These are phyloP conservation scores for Aspergillus saccharolyticus DNA, from an alignment of 495 filamentous ascomycete genomes.

Conservation along the genomic window DNA sequence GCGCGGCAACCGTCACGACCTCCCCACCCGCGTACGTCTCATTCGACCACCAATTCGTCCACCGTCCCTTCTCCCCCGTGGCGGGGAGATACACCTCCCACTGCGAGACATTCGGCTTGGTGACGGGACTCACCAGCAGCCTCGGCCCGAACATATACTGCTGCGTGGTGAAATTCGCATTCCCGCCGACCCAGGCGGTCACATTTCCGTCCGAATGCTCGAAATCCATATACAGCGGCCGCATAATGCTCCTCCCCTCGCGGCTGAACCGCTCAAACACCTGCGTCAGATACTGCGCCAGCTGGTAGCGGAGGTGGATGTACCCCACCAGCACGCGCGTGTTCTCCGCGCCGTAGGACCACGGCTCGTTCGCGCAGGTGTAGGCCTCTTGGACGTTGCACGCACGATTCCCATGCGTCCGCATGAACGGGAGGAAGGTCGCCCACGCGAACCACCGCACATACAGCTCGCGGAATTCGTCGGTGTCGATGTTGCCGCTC, in stretches of 20 bases:
- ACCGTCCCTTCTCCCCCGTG: slow-evolving; percentile 14
- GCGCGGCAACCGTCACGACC: slow-evolving; percentile 20
- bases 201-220: slow-evolving; percentile 18
- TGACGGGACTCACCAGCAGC: slow-evolving; percentile 24
- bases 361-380: slow-evolving; percentile 30
- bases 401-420: slow-evolving; percentile 23
- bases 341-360: slow-evolving; percentile 27
- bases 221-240: slow-evolving; percentile 30
- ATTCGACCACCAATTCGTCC: slow-evolving; percentile 31
- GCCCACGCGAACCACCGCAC: slow-evolving; percentile 30
- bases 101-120: slow-evolving; percentile 21
- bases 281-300: slow-evolving; percentile 16
- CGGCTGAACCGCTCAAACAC: slow-evolving; percentile 21
- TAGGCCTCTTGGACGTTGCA: slow-evolving; percentile 22
- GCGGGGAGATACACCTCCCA: slow-evolving; percentile 28
- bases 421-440: slow-evolving; percentile 30
- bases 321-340: slow-evolving; percentile 24
- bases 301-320: slow-evolving; percentile 26
- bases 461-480: slow-evolving; percentile 28
- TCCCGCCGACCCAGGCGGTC: slow-evolving; percentile 13
- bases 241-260: slow-evolving; percentile 27
- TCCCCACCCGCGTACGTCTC: slow-evolving; percentile 24
- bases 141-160: slow-evolving; percentile 31
- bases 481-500: slow-evolving; percentile 24
- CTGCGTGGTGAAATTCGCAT: slow-evolving; percentile 24